phyloP scores from a whole-genome alignment of 1,284 basidiomycete species.

The Chondrostereum purpureum region DNA sequence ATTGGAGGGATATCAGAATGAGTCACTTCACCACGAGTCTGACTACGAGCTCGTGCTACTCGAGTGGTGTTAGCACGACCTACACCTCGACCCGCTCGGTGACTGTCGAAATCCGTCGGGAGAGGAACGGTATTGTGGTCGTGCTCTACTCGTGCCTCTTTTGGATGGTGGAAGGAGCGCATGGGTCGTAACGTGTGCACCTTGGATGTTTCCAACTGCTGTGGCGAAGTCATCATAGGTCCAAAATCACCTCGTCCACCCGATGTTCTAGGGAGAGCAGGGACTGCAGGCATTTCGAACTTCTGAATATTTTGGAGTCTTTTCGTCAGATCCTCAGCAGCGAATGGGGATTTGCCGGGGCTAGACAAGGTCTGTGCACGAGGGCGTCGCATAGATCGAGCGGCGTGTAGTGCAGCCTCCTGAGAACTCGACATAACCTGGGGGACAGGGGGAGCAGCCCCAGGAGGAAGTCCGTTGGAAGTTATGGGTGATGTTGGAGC shows the following conservation, averaged over 20 bases:
- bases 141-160: conserved; percentile 3
- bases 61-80: conserved; percentile 2
- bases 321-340: conserved; percentile 51
- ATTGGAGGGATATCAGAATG: conserved; percentile 19
- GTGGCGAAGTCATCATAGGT: conserved; percentile 9
- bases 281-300: conserved; percentile 8
- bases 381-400: conserved; percentile 28
- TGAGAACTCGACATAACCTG: conserved; percentile 27
- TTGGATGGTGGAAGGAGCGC: neutral
- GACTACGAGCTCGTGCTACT: conserved; percentile 11
- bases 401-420: conserved; percentile 33
- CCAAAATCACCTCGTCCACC: neutral
- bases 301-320: conserved; percentile 49
- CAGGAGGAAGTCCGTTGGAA: neutral
- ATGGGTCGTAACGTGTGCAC: neutral
- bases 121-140: neutral
- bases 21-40: conserved; percentile 5
- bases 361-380: conserved; percentile 44
- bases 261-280: conserved; percentile 1
- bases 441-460: conserved; percentile 1
- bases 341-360: conserved; percentile 33
- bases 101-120: neutral
- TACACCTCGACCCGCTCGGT: neutral
- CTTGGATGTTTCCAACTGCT: conserved; percentile 4
- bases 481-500: conserved; percentile 5